A percentile compares a stretch with the other conserved stretches of the same genome.
Conservation (phyloP, 768 basidiomycete species). For the Boletus tomentosulus region DNA sequence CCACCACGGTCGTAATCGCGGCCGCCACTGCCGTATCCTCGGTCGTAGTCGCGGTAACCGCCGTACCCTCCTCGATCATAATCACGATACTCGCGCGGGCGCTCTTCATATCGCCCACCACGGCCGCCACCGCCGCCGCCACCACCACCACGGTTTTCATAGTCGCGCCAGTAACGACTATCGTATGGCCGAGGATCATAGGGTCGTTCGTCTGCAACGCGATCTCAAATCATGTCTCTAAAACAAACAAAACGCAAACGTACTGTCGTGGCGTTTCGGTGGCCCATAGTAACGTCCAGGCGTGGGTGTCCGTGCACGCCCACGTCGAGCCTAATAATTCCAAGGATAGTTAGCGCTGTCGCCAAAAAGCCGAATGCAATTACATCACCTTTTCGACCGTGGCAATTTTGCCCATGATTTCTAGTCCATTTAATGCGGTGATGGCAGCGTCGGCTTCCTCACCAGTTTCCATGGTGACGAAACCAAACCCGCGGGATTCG, state of each 20-base stretch:
- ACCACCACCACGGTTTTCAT: constrained; percentile 48
- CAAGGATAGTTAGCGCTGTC: constrained; percentile 4
- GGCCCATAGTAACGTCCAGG: constrained; percentile 95
- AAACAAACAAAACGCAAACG: constrained; percentile 18
- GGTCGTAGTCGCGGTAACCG: constrained; percentile 31
- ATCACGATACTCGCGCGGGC: constrained; percentile 30
- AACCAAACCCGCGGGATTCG: constrained; percentile 79
- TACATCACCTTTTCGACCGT: constrained; percentile 78
- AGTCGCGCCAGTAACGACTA: constrained; percentile 72
- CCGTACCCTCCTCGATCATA: constrained; percentile 24
- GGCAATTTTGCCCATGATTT: constrained; percentile 82
- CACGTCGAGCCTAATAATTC: constrained; percentile 71
- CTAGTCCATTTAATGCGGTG: constrained; percentile 75
- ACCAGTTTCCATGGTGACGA: constrained; percentile 77
- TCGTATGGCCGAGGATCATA: constrained; percentile 94
- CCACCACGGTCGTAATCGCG: constrained; percentile 39
- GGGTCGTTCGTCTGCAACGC: constrained; percentile 63
- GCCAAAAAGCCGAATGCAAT: not conserved
- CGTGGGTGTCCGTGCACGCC: constrained; percentile 86
- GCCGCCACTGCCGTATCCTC: constrained; percentile 29
- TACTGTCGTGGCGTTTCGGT: constrained; percentile 73
- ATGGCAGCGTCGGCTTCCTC: constrained; percentile 94
- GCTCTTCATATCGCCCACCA: constrained; percentile 41
- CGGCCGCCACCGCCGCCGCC: constrained; percentile 27
- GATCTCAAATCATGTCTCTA: not conserved